Evolutionary conservation across 257 asterid genomes (phyloP), one percentile per base, ranked within the genome.

Genomic region (Linderniella brevidens): DNA sequence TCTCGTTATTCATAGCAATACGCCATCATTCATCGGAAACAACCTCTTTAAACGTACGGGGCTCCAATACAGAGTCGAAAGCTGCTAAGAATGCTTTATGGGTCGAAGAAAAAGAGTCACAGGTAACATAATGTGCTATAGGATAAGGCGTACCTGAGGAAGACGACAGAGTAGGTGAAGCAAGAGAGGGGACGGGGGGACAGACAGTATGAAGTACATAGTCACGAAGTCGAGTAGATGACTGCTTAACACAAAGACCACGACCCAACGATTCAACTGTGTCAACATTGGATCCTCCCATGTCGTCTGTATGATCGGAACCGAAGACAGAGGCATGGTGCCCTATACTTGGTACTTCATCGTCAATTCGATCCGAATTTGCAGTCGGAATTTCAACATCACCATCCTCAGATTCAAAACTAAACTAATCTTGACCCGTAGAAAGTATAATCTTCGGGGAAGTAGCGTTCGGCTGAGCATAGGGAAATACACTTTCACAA

Each of bases 81-180:
- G 56, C 41, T 29, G 56, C 64, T 1, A 63, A 35, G 8, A 58
- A 58, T 35, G 7, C 8, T 10, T 0, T 19, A 16, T 58, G 53
- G 8, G 13, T 0, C 41, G 13, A 0, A 14, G 42, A 18, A 51
- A 58, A 43, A 9, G n/a, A n/a, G 1, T 58, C 48, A 50, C 48
- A 58, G 35, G 5, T 50, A 11, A 51, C 40, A 58, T 6, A 58
- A 51, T 51, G 18, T 35, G 41, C 39, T 47, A 56, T 47, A 29
- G 61, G 49, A 57, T 20, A 57, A 0, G 18, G 56, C 19, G 35
- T 57, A 57, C 55, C 55, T 39, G 54, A 58, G 49, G 58, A 19
- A 3, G 6, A 0, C 19, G 46, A 29, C 7, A 15, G 11, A 5
- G 46, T 10, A 0, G 12, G 8, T 41, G 35, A 50, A 18, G 17